phyloP scores from a whole-genome alignment of 352 stramenopile species.

The Plasmopara halstedii region DNA sequence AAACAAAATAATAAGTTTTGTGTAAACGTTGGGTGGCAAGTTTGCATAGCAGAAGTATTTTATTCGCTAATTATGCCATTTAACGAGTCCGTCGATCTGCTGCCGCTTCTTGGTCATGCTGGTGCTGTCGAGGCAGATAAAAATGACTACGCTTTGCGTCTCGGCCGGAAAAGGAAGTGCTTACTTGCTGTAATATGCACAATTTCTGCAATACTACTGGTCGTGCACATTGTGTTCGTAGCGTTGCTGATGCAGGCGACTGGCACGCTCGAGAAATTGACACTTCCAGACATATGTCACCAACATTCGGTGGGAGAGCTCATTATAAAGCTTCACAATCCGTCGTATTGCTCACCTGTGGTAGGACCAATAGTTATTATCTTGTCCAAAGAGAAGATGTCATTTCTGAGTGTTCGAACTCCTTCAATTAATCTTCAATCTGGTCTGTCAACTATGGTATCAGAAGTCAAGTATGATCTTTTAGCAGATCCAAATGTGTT shows the following conservation, averaged over 20 bases:
- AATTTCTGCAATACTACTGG: constrained; percentile 25
- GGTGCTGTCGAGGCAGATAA: not conserved
- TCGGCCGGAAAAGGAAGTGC: not conserved
- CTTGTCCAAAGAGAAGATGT: constrained; percentile 45
- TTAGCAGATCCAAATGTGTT: constrained; percentile 36
- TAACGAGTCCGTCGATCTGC: too few species aligned
- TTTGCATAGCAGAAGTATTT: too few species aligned
- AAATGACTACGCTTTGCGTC: constrained; percentile 1
- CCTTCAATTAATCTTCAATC: constrained; percentile 49
- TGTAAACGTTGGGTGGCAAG: too few species aligned
- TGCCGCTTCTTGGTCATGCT: constrained; percentile 16
- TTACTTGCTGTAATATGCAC: constrained; percentile 25
- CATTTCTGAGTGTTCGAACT: constrained; percentile 38
- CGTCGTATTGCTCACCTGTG: constrained; percentile 63
- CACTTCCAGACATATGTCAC: constrained; percentile 68
- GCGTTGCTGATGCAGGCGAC: constrained; percentile 53
- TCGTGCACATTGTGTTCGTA: constrained; percentile 60
- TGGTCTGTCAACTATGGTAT: constrained; percentile 42
- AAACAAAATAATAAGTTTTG: too few species aligned
- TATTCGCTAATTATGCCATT: too few species aligned
- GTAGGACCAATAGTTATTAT: constrained; percentile 48
- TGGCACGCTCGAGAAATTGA: constrained; percentile 45
- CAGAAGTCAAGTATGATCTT: constrained; percentile 36
- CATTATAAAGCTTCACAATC: constrained; percentile 59
- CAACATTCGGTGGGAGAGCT: constrained; percentile 34